phyloP scores from a whole-genome alignment of 352 stramenopile genomes.

The Phytophthora europaea region DNA sequence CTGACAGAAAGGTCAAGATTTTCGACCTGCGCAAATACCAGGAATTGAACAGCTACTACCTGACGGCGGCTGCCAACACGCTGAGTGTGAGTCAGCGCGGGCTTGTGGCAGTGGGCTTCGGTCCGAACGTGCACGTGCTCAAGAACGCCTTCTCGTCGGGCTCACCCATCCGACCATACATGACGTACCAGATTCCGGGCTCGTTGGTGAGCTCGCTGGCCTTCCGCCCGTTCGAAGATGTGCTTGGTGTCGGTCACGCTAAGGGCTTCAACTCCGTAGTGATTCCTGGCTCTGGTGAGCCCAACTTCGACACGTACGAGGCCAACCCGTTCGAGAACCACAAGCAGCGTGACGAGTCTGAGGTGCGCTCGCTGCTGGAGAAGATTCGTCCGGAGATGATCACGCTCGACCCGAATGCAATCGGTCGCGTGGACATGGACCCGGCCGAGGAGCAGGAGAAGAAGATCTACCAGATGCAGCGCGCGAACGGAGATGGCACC shows the following conservation, averaged over 20 bases:
- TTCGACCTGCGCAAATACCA: conserved; percentile 99
- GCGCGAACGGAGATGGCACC: conserved; percentile 74
- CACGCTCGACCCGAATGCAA: conserved; percentile 94
- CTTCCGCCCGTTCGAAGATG: conserved; percentile 99
- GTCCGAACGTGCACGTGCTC: conserved; percentile 93
- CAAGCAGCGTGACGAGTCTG: conserved; percentile 96
- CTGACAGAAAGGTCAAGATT: conserved; percentile 96
- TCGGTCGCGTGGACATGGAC: conserved; percentile 95
- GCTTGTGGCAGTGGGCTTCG: conserved; percentile 95
- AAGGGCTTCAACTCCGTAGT: conserved; percentile 89
- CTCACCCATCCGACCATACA: conserved; percentile 83
- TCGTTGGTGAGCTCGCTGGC: conserved; percentile 89
- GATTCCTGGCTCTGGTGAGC: conserved; percentile 97
- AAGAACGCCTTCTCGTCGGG: conserved; percentile 89
- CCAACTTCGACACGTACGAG: conserved; percentile 99
- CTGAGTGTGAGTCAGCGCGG: conserved; percentile 97
- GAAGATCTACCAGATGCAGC: conserved; percentile 80
- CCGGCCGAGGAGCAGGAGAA: conserved; percentile 86
- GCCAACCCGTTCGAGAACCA: conserved; percentile 98
- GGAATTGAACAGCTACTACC: conserved; percentile 95
- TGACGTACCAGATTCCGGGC: conserved; percentile 90
- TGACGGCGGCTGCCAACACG: conserved; percentile 82
- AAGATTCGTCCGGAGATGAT: conserved; percentile 99
- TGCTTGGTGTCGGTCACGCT: conserved; percentile 95
- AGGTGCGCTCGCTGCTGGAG: conserved; percentile 97